Evolutionary conservation across 345 rosid species (phyloP).

Genomic region (Geranium rotundifolium): DNA sequence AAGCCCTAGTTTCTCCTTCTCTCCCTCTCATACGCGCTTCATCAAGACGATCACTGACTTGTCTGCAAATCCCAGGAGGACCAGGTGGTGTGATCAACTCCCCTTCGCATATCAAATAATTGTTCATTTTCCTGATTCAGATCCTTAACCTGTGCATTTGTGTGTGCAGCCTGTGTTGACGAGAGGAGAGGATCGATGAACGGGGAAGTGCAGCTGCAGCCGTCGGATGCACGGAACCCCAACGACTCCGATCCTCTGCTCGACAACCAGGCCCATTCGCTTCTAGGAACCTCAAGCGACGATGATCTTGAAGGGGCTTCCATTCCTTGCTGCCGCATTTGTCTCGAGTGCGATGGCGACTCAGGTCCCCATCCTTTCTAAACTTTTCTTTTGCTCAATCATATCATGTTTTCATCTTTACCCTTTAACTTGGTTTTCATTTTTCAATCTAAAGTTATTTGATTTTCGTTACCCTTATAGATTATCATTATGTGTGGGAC

Average conservation of each 20-base stretch:
- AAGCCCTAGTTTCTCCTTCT: no score
- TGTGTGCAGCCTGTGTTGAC: no score
- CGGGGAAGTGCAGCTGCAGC: constrained; percentile 63
- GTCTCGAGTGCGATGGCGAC: constrained; percentile 80
- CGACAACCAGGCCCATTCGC: constrained; percentile 22
- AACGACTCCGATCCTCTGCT: constrained; percentile 70
- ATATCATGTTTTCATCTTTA: background rate
- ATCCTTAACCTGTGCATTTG: no score
- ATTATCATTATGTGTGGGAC: no score
- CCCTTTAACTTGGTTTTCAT: background rate
- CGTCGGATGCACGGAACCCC: constrained; percentile 26
- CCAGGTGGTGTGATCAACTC: no score
- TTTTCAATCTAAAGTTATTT: no score
- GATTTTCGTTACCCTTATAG: no score
- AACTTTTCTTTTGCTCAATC: background rate
- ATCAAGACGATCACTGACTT: no score
- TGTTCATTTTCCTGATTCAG: no score
- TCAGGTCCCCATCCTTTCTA: constrained; percentile 22
- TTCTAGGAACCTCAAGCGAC: constrained; percentile 19
- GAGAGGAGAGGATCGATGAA: constrained; percentile 22
- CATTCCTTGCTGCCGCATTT: constrained; percentile 75
- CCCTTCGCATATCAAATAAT: no score
- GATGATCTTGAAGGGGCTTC: constrained; percentile 64
- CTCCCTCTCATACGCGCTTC: no score
- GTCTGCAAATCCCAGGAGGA: no score